Evolutionary conservation across 2,329 filamentous ascomycete genomes (phyloP), one percentile per base, ranked within the genome.

Genomic region (Colletotrichum lupini): DNA sequence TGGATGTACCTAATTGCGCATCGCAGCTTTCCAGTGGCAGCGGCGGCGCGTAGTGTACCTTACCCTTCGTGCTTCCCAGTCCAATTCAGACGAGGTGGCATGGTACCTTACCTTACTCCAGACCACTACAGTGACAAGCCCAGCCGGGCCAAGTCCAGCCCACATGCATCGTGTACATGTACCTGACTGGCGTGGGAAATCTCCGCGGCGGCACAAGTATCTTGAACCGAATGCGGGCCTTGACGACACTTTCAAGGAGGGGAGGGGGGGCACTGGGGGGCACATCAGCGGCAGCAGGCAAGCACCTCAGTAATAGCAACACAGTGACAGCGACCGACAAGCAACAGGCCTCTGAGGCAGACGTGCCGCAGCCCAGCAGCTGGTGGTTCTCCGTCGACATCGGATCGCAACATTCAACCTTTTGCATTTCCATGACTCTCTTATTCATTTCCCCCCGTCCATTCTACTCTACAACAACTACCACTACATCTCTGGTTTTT

Each of bases 361-460:
- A 74, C 42, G 57, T 74, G 63, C 73, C 60, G 73, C 64, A 66
- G 61, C 63, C 72, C 56, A 68, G 65, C 49, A 65, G 16, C 52
- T 8, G 52, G 52, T 58, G 57, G 24, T 32, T 59, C 32, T 55
- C 67, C 30, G 19, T 46, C 32, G 61, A 56, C 59, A 59, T 72
- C 64, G 68, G 67, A 74, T 72, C 68, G 73, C 69, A 74, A 68
- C 69, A 61, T 72, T 72, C 68, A 67, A 72, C 53, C 58, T 72
- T 46, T 35, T 22, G 46, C 67, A 73, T 56, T 57, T 62, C 37
- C 69, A 59, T 69, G 62, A 64, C 60, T 64, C 59, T 67, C 55
- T 59, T 63, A 37, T 24, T 22, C 57, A 57, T 46, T 68, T 64
- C 56, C 60, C 67, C 56, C 60, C 67, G n/a, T 35, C 55, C 55